phyloP scores from a whole-genome alignment of 345 rosid species.

The Rhodomyrtus tomentosa region DNA sequence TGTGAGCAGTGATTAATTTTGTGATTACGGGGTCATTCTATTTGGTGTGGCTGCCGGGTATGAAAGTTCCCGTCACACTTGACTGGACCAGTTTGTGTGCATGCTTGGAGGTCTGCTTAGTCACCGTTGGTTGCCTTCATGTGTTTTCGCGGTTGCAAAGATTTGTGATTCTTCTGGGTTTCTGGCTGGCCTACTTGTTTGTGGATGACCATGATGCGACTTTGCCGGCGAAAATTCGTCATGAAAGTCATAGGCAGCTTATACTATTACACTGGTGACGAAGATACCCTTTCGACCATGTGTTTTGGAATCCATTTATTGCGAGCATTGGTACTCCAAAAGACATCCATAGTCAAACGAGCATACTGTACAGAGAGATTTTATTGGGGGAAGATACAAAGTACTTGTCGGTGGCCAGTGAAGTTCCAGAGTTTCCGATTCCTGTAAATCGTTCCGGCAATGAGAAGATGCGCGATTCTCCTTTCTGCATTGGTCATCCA shows the following conservation, averaged over 20 bases:
- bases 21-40: not conserved
- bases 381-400: not conserved
- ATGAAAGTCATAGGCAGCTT: not conserved
- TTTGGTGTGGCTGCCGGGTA: not conserved
- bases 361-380: slow-evolving; percentile 35
- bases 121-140: not conserved
- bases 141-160: not conserved
- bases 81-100: not conserved
- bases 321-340: not conserved
- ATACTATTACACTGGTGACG: not conserved
- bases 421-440: not conserved
- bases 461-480: not conserved
- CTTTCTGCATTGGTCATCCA: not conserved
- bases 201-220: not conserved
- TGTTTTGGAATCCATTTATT: not conserved
- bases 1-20: slow-evolving; percentile 32
- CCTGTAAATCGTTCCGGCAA: not conserved
- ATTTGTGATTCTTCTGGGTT: not conserved
- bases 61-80: not conserved
- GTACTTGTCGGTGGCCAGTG: not conserved
- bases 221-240: not conserved
- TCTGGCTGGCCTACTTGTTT: not conserved
- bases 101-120: not conserved
- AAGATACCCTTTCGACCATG: not conserved
- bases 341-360: not conserved